A percentile compares a stretch with the other conserved stretches of the same genome.
Evolutionary conservation across 768 basidiomycete species (phyloP).

Genomic region (Suillus plorans): DNA sequence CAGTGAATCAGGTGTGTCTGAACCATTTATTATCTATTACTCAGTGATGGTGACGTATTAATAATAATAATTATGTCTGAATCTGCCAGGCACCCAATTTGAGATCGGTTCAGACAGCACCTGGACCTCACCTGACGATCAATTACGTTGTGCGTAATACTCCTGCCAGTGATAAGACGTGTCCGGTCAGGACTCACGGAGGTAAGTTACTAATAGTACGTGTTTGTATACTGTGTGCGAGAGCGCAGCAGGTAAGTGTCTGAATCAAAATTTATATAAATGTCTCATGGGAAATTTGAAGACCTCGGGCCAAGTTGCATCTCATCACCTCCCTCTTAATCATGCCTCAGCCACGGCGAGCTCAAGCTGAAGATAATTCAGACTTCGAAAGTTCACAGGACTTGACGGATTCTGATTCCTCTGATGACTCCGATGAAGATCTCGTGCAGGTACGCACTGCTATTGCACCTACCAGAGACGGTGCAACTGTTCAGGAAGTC

Average conservation of each 20-base stretch:
- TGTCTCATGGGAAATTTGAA: not conserved
- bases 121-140: not conserved
- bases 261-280: not conserved
- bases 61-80: too few relatives aligned
- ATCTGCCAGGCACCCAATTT: not conserved
- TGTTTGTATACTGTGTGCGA: not conserved
- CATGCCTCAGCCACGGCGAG: not conserved
- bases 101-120: not conserved
- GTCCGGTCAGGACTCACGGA: not conserved
- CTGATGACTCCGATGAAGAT: not conserved
- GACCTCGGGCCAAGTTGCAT: not conserved
- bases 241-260: not conserved
- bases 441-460: not conserved
- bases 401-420: not conserved
- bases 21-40: not conserved
- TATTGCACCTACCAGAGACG: not conserved
- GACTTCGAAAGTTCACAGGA: not conserved
- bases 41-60: not conserved
- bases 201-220: not conserved
- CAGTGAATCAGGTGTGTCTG: too few relatives aligned
- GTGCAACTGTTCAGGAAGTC: not conserved
- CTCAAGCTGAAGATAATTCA: not conserved
- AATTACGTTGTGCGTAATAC: not conserved
- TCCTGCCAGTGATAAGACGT: not conserved
- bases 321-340: not conserved